phyloP scores from a whole-genome alignment of 2,329 filamentous ascomycete genomes.

The Nemania diffusa region DNA sequence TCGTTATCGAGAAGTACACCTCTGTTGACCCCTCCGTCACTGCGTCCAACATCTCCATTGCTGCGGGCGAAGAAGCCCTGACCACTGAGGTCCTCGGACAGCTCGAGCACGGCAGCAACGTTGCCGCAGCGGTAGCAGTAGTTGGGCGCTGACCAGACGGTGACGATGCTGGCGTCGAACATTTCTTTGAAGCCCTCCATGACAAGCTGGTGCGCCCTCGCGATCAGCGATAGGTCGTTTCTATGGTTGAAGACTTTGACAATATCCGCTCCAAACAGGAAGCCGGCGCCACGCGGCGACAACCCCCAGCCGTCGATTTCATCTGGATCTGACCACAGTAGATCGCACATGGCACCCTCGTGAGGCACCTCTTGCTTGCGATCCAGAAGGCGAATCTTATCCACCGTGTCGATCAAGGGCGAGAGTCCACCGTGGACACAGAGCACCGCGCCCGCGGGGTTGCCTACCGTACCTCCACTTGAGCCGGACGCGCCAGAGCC shows the following conservation, averaged over 20 bases:
- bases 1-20: slow-evolving; percentile 62
- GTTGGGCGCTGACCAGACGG: slow-evolving; percentile 98
- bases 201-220: slow-evolving; percentile 93
- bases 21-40: slow-evolving; percentile 53
- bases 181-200: slow-evolving; percentile 99
- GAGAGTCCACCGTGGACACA: slow-evolving; percentile 96
- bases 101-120: slow-evolving; percentile 91
- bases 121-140: slow-evolving; percentile 98
- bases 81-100: slow-evolving; percentile 87
- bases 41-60: slow-evolving; percentile 74
- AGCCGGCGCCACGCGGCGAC: slow-evolving; percentile 92
- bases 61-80: slow-evolving; percentile 75
- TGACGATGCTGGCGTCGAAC: slow-evolving; percentile 96
- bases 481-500: slow-evolving; percentile 82
- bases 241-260: slow-evolving; percentile 95
- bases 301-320: slow-evolving; percentile 98
- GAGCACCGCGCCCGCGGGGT: slow-evolving; percentile 83
- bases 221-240: slow-evolving; percentile 92
- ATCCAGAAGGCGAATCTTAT: slow-evolving; percentile 94
- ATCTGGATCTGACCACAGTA: slow-evolving; percentile 97
- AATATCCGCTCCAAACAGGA: slow-evolving; percentile 94
- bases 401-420: slow-evolving; percentile 89
- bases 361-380: slow-evolving; percentile 98
- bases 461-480: slow-evolving; percentile 71
- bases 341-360: slow-evolving; percentile 98